Evolutionary conservation across 208 protist genomes (phyloP).

Genomic region (Trypanosoma scelopori): DNA sequence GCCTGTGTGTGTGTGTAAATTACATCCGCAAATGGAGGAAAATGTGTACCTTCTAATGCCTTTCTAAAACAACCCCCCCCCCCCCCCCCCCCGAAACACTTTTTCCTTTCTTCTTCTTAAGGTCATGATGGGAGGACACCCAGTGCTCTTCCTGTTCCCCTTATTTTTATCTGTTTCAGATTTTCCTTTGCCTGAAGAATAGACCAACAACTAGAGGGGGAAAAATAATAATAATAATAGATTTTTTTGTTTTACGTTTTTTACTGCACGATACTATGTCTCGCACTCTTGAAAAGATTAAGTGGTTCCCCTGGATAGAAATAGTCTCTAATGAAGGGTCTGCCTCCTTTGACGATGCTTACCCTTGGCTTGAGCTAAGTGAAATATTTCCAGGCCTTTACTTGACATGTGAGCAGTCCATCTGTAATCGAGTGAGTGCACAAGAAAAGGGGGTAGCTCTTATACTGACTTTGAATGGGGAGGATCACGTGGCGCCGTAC

Average conservation of each 20-base stretch:
- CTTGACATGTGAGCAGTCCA: constrained; percentile 64
- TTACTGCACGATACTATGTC: constrained; percentile 5
- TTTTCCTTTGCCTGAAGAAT: too few relatives aligned
- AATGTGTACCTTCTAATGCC: constrained; percentile 9
- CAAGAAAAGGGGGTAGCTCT: constrained; percentile 54
- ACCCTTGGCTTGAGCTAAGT: constrained; percentile 65
- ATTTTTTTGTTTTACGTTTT: constrained; percentile 12
- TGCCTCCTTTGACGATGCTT: constrained; percentile 21
- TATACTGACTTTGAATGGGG: constrained; percentile 73
- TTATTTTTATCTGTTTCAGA: too few relatives aligned
- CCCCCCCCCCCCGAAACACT: too few relatives aligned
- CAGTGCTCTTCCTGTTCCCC: too few relatives aligned
- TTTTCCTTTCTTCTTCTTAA: too few relatives aligned
- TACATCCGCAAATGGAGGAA: too few relatives aligned
- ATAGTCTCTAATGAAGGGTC: constrained; percentile 25
- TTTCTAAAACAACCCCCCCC: background rate
- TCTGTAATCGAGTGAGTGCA: constrained; percentile 25
- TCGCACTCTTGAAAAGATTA: constrained; percentile 19
- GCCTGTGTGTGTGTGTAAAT: background rate
- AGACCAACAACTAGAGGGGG: background rate
- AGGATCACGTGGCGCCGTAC: constrained; percentile 45
- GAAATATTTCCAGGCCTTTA: constrained; percentile 78
- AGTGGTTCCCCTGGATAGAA: constrained; percentile 46
- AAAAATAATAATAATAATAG: too few relatives aligned
- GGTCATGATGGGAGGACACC: too few relatives aligned